Percentiles rank a stretch among this genome's conserved stretches.
These are phyloP conservation scores for Fusarium circinatum DNA, from an alignment of 2,329 filamentous ascomycete genomes.

Conservation along the genomic window DNA sequence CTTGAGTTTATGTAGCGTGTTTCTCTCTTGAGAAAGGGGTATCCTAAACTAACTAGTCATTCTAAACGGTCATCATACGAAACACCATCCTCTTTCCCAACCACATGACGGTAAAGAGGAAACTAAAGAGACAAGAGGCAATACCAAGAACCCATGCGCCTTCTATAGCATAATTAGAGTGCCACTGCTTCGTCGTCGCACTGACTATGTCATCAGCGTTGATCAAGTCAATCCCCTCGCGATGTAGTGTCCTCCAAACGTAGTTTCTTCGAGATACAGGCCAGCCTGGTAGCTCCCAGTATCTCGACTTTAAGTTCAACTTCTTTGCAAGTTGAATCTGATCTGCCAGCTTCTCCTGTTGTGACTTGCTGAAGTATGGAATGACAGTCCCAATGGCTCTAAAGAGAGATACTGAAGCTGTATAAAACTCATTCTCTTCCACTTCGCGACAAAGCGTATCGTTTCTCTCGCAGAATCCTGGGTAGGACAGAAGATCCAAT, in stretches of 20 bases:
- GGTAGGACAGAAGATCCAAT: constrained; percentile 52
- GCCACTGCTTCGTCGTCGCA: constrained; percentile 34
- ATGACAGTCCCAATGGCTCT: constrained; percentile 60
- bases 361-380: constrained; percentile 49
- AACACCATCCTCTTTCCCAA: constrained; percentile 25
- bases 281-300: constrained; percentile 71
- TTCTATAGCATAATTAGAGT: constrained; percentile 29
- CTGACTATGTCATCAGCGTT: constrained; percentile 70
- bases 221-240: constrained; percentile 66
- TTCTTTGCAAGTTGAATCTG: constrained; percentile 61
- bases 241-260: constrained; percentile 65
- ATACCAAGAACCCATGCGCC: constrained; percentile 34
- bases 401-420: constrained; percentile 68
- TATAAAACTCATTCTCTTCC: constrained; percentile 66
- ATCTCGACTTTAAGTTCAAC: constrained; percentile 65
- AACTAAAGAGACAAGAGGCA: constrained; percentile 29
- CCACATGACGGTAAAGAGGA: constrained; percentile 27
- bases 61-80: neutral
- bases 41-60: neutral
- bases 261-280: constrained; percentile 64
- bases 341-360: constrained; percentile 54
- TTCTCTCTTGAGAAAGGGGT: neutral
- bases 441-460: constrained; percentile 14
- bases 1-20: too few species aligned
- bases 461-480: constrained; percentile 17